Percentiles rank a stretch among this genome's conserved stretches.
Evolutionary conservation across 768 basidiomycete genomes (phyloP).

Genomic region (Amanita fuliginea): DNA sequence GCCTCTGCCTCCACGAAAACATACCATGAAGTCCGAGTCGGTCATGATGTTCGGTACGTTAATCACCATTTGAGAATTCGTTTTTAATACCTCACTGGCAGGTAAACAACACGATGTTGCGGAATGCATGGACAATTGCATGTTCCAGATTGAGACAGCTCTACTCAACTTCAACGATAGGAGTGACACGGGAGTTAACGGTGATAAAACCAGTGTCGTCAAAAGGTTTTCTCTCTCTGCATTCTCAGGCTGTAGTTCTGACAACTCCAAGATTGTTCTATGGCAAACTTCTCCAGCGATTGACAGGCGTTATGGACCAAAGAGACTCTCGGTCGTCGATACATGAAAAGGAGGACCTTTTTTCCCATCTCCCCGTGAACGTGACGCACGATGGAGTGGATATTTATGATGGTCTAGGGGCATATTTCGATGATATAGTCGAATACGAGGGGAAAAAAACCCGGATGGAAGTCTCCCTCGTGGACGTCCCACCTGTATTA

Average conservation of each 20-base stretch:
- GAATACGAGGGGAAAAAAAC: slow-evolving; percentile 84
- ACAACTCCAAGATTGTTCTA: slow-evolving; percentile 52
- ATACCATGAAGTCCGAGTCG: slow-evolving; percentile 48
- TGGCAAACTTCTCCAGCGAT: slow-evolving; percentile 63
- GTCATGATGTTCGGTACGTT: slow-evolving; percentile 84
- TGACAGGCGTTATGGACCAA: slow-evolving; percentile 25
- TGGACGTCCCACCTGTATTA: slow-evolving; percentile 80
- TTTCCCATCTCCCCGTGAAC: slow-evolving; percentile 90
- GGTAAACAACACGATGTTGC: slow-evolving; percentile 97
- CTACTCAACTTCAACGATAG: slow-evolving; percentile 60
- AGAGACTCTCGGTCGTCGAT: slow-evolving; percentile 40
- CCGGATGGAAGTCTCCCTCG: slow-evolving; percentile 76
- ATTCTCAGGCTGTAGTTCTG: neutral
- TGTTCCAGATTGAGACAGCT: slow-evolving; percentile 97
- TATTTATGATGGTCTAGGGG: slow-evolving; percentile 86
- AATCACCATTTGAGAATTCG: neutral
- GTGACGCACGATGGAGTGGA: slow-evolving; percentile 85
- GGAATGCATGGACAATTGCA: slow-evolving; percentile 98
- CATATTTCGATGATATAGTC: slow-evolving; percentile 83
- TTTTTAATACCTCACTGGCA: slow-evolving; percentile 17
- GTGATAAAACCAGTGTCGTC: slow-evolving; percentile 65
- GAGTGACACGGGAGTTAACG: slow-evolving; percentile 28
- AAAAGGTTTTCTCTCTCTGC: slow-evolving; percentile 44
- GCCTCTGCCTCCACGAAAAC: slow-evolving; percentile 44
- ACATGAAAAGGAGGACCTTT: slow-evolving; percentile 84